Conservation (phyloP, 2,329 filamentous ascomycete genomes). For the Xylariaceae sp. region DNA sequence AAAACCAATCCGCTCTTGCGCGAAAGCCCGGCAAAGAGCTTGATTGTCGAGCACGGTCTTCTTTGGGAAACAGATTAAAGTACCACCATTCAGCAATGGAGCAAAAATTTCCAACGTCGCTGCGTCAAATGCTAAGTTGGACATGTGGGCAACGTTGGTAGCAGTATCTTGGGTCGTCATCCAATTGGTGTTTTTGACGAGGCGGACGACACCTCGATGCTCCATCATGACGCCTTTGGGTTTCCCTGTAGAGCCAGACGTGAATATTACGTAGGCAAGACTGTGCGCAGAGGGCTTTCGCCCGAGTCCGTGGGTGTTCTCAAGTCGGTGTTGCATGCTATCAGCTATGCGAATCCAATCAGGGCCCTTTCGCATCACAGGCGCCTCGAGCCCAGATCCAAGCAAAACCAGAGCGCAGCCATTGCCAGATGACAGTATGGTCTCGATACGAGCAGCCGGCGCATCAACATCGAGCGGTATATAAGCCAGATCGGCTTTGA, state of each 20-base stretch:
- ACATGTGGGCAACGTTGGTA: conserved; percentile 6
- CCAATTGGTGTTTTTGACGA: neutral
- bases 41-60: conserved; percentile 6
- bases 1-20: neutral
- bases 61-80: conserved; percentile 9
- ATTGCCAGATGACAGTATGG: conserved; percentile 3
- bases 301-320: no score
- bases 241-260: conserved; percentile 13
- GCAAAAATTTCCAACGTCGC: conserved; percentile 12
- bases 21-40: neutral
- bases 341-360: no score
- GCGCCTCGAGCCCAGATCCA: no score
- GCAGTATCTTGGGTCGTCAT: neutral
- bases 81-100: conserved; percentile 15
- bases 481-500: conserved; percentile 13
- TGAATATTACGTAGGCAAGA: conserved; percentile 19
- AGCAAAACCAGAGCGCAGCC: conserved; percentile 1
- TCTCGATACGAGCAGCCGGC: conserved; percentile 2
- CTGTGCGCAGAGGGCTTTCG: no score
- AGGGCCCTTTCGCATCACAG: no score
- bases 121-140: conserved; percentile 15
- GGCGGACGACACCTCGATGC: conserved; percentile 12
- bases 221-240: conserved; percentile 14
- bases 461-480: conserved; percentile 8
- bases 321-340: no score